These are phyloP conservation scores for Oropetium thomaeum DNA, from an alignment of 176 grass and related monocot genomes.

Conservation along the genomic window DNA sequence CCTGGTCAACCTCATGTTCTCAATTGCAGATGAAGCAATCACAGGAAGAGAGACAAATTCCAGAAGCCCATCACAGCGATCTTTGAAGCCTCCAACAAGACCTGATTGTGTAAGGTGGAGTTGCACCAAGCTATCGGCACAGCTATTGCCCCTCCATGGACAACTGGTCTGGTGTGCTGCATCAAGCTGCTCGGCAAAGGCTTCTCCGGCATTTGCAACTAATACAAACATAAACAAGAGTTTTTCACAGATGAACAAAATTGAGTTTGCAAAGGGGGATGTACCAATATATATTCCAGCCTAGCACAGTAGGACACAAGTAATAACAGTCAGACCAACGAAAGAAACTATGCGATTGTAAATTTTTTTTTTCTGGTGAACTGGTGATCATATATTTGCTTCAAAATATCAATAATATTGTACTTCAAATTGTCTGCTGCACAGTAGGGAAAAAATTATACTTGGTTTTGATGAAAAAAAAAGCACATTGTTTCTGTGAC, in stretches of 20 bases:
- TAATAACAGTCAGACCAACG: constrained; percentile 19
- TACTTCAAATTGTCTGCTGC: neutral
- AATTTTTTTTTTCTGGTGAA: neutral
- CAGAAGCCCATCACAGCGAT: constrained; percentile 86
- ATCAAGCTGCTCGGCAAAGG: constrained; percentile 76
- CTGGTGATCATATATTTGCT: neutral
- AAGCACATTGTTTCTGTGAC: neutral
- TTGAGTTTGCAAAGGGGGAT: constrained; percentile 27
- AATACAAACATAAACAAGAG: constrained; percentile 49
- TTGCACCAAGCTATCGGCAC: constrained; percentile 85
- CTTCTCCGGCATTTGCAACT: constrained; percentile 74
- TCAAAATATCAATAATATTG: constrained; percentile 11
- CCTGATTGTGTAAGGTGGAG: constrained; percentile 73
- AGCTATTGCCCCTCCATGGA: constrained; percentile 93
- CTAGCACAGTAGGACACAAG: constrained; percentile 28
- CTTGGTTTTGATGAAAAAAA: neutral
- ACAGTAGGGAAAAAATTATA: neutral
- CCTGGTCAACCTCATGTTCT: constrained; percentile 78
- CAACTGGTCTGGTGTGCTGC: constrained; percentile 62
- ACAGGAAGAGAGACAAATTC: constrained; percentile 78
- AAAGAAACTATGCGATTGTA: neutral
- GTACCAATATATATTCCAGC: constrained; percentile 30
- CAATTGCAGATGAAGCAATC: constrained; percentile 78
- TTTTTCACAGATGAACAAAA: constrained; percentile 42
- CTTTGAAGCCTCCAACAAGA: constrained; percentile 90